phyloP scores from a whole-genome alignment of 176 grass and related monocot species.

The Areca catechu region DNA sequence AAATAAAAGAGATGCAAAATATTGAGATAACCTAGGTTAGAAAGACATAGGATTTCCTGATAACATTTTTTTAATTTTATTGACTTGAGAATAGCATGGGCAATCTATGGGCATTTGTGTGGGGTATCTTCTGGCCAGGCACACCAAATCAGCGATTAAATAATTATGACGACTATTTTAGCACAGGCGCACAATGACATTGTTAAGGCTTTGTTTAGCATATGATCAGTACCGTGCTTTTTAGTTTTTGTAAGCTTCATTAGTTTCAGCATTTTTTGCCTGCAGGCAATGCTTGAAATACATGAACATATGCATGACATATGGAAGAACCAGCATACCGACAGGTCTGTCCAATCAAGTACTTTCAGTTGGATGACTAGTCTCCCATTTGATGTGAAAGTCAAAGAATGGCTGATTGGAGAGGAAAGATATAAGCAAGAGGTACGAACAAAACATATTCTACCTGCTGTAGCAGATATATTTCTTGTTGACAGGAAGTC shows the following conservation, averaged over 20 bases:
- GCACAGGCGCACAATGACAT: not conserved
- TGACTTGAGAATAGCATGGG: too few relatives aligned
- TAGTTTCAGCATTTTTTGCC: not conserved
- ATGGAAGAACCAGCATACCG: conserved; percentile 57
- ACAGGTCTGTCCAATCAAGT: conserved; percentile 26
- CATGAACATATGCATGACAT: conserved; percentile 89
- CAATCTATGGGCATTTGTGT: too few relatives aligned
- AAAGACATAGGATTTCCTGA: too few relatives aligned
- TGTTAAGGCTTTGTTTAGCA: not conserved
- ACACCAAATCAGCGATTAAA: too few relatives aligned
- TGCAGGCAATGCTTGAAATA: conserved; percentile 97
- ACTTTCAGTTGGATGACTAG: conserved; percentile 73
- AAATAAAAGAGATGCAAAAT: too few relatives aligned
- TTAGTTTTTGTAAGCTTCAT: not conserved
- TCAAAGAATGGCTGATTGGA: conserved; percentile 91
- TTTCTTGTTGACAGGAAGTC: conserved; percentile 81
- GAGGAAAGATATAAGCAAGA: conserved; percentile 89
- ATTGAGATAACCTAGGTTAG: too few relatives aligned
- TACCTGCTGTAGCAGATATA: conserved; percentile 85
- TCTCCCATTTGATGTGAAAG: conserved; percentile 72
- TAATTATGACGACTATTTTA: too few relatives aligned
- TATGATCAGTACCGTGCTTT: not conserved
- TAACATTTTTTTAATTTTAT: too few relatives aligned
- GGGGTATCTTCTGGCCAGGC: too few relatives aligned
- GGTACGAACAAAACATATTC: conserved; percentile 79